These are phyloP conservation scores for Cryptococcus wingfieldii DNA, from an alignment of 1,284 basidiomycete species.

Conservation along the genomic window DNA sequence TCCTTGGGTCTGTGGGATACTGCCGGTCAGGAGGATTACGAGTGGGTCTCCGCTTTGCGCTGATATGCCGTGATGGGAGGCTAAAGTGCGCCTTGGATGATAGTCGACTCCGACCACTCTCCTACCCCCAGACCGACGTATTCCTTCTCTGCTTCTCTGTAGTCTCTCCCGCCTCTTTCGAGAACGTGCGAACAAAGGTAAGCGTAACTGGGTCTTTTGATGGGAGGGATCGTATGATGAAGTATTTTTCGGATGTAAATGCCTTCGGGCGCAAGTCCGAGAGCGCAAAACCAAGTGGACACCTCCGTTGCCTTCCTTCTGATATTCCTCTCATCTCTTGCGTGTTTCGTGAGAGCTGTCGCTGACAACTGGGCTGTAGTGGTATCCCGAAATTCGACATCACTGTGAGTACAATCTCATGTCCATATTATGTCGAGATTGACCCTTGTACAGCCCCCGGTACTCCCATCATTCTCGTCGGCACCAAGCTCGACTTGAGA, in stretches of 20 bases:
- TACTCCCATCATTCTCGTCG: conserved; percentile 91
- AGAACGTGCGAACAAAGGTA: conserved; percentile 97
- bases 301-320: conserved; percentile 5
- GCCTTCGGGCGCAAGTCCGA: conserved; percentile 44
- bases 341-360: background rate
- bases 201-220: background rate
- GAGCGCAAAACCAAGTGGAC: conserved; percentile 50
- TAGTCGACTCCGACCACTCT: conserved; percentile 93
- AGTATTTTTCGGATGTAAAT: conserved; percentile 19
- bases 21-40: conserved; percentile 90
- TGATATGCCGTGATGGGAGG: background rate
- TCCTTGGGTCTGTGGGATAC: conserved; percentile 98
- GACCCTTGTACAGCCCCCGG: conserved; percentile 62
- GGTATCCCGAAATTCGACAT: conserved; percentile 51
- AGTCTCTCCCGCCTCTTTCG: conserved; percentile 93
- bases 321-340: background rate
- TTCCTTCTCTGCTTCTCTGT: conserved; percentile 99
- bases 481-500: conserved; percentile 95
- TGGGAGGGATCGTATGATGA: background rate
- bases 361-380: conserved; percentile 27
- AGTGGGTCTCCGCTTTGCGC: conserved; percentile 30
- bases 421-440: background rate
- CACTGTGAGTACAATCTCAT: conserved; percentile 32
- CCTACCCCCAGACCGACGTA: conserved; percentile 98
- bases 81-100: background rate